Base-by-base conservation (phyloP, 208 protist genomes). In the Crithidia thermophila region DNA sequence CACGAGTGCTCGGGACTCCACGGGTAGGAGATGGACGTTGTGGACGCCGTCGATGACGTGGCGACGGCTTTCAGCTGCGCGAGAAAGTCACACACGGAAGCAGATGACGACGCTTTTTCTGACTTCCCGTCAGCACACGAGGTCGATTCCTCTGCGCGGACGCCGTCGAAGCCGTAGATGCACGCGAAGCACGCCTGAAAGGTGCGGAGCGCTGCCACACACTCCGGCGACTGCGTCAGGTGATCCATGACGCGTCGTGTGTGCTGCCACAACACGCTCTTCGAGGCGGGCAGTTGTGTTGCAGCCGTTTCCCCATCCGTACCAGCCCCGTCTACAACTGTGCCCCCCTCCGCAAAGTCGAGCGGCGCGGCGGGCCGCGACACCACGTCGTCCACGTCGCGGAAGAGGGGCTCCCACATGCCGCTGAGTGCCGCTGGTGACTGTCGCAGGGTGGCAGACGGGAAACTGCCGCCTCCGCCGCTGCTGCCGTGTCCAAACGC, bases 341-440 rank as follows among this genome's bases (percentile, higher is more conserved):
- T 16, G 10, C 46, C 9, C 25, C 36, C 52, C 8, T 8, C 4
- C 27, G 11, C 0, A 8, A 53, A n/a, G 16, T 30, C 21, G 18
- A 45, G 33, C 31, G 45, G 43, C 3, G 64, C 28, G 3, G n/a
- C 23, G 0, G 70, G 37, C 20, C 36, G 31, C 13, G 71, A 36
- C 7, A 81, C 39, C 7, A 18, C 52, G 31, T 72, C 67, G 49
- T 93, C 87, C 43, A 93, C 70, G 6, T 5, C 43, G 36, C n/a
- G 34, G 57, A 90, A 87, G 3, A 93, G 68, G 0, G 84, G 84
- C 53, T 93, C 87, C 87, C 87, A 93, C 42, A 85, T 74, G 34
- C 87, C 87, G 57, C 77, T 81, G 16, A 85, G 42, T 20, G 77
- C 67, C 3, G 51, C 53, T 23, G 52, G 31, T 3, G 83, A 84